Percentiles rank a stretch among this genome's conserved stretches.
These are phyloP conservation scores for Avena atlantica DNA, from an alignment of 176 grass and related monocot genomes.

Conservation along the genomic window DNA sequence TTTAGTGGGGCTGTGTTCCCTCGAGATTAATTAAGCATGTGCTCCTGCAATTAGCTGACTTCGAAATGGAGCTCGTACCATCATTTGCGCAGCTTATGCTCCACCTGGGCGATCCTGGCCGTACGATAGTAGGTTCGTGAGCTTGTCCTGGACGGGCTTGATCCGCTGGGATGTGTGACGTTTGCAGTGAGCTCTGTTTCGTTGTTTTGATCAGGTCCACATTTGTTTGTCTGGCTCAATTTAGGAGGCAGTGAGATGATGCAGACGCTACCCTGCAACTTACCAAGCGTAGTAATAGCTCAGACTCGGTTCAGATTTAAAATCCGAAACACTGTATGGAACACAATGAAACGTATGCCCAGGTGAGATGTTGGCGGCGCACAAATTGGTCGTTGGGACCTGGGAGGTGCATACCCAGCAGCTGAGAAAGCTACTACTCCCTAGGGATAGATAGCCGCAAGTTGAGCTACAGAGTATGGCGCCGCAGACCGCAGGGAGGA, in stretches of 20 bases:
- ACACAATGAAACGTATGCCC: no score
- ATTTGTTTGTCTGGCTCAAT: neutral
- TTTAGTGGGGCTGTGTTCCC: no score
- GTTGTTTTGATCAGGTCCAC: neutral
- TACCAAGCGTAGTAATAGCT: neutral
- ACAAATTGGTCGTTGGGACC: neutral
- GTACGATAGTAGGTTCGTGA: neutral
- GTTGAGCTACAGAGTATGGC: neutral
- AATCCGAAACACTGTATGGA: no score
- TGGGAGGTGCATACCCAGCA: neutral
- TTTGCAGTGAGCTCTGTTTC: constrained; percentile 11
- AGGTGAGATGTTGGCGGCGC: no score
- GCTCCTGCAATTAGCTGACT: no score
- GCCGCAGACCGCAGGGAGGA: neutral
- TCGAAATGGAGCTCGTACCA: no score
- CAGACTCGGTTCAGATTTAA: no score
- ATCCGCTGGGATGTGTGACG: neutral
- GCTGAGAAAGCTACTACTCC: neutral
- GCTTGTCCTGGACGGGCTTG: neutral
- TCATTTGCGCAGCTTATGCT: neutral
- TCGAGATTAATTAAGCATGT: no score
- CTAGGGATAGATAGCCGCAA: neutral
- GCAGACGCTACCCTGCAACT: neutral
- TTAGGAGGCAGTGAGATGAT: neutral
- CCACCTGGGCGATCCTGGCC: neutral